A percentile compares a stretch with the other conserved stretches of the same genome.
Conservation (phyloP, 495 filamentous ascomycete genomes). For the Neurospora terricola region DNA sequence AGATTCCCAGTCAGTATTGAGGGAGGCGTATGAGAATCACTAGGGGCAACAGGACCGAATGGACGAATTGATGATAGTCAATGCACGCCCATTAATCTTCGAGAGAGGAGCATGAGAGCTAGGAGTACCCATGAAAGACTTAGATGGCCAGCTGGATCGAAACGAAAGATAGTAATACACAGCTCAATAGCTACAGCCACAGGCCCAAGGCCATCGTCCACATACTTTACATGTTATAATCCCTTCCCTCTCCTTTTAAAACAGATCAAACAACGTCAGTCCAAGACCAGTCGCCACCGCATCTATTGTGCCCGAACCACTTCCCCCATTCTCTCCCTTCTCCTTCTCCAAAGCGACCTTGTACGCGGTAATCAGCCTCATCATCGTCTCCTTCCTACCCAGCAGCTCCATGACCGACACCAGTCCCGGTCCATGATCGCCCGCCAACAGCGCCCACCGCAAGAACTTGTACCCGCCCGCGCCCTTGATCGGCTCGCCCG, state of each 20-base stretch:
- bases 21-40: not conserved
- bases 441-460: slow-evolving; percentile 56
- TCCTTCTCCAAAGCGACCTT: slow-evolving; percentile 2
- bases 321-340: not conserved
- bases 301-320: not conserved
- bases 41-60: not conserved
- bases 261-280: not conserved
- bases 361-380: slow-evolving; percentile 41
- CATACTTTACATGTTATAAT: not conserved
- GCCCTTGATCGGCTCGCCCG: slow-evolving; percentile 24
- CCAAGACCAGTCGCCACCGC: not conserved
- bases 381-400: slow-evolving; percentile 49
- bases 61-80: not conserved
- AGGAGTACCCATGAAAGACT: not conserved
- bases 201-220: not conserved
- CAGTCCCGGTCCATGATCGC: slow-evolving; percentile 48
- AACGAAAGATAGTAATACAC: not conserved
- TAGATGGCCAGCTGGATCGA: not conserved
- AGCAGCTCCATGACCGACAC: slow-evolving; percentile 51
- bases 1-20: not conserved
- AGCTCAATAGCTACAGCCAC: not conserved
- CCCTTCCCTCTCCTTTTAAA: not conserved
- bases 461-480: slow-evolving; percentile 45
- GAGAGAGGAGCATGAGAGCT: not conserved
- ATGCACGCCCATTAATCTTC: not conserved